These are phyloP conservation scores for Phytophthora agathidicida DNA, from an alignment of 352 stramenopile species.

Conservation along the genomic window DNA sequence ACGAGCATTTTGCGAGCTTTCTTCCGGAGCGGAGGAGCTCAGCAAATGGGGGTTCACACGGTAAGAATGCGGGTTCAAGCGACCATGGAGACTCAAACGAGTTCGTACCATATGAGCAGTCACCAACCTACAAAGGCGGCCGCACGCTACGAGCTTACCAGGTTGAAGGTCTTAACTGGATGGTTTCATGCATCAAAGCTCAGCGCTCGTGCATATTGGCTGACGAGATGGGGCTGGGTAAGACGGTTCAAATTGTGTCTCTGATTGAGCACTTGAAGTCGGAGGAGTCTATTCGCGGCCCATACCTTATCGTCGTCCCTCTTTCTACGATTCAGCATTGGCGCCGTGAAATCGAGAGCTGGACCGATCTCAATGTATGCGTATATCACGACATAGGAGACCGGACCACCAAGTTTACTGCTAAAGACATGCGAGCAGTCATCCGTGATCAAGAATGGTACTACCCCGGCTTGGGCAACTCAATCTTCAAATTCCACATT, in stretches of 20 bases:
- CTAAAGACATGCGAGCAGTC: constrained; percentile 87
- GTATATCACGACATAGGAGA: constrained; percentile 97
- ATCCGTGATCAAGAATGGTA: constrained; percentile 91
- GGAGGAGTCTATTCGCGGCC: constrained; percentile 84
- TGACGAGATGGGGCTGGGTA: constrained; percentile 94
- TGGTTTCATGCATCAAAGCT: constrained; percentile 88
- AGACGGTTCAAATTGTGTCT: constrained; percentile 95
- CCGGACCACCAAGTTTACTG: constrained; percentile 76
- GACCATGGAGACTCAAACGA: constrained; percentile 50
- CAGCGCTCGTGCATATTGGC: constrained; percentile 89
- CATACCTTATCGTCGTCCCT: constrained; percentile 87
- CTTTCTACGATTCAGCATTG: constrained; percentile 90
- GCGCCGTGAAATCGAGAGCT: constrained; percentile 89
- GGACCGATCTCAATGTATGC: constrained; percentile 98
- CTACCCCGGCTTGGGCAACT: constrained; percentile 89
- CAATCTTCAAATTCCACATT: constrained; percentile 91
- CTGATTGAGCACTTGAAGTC: constrained; percentile 91
- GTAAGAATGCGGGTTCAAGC: constrained; percentile 15
- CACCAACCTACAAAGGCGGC: constrained; percentile 87
- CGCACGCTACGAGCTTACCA: constrained; percentile 84
- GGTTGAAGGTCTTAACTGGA: constrained; percentile 91
- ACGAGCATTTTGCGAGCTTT: constrained; percentile 91
- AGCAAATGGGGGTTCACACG: background rate
- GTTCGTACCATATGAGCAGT: constrained; percentile 91
- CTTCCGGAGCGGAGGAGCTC: constrained; percentile 47